These are phyloP conservation scores for Saccharomycopsis sp. DNA, from an alignment of 805 yeast genomes.

Conservation along the genomic window DNA sequence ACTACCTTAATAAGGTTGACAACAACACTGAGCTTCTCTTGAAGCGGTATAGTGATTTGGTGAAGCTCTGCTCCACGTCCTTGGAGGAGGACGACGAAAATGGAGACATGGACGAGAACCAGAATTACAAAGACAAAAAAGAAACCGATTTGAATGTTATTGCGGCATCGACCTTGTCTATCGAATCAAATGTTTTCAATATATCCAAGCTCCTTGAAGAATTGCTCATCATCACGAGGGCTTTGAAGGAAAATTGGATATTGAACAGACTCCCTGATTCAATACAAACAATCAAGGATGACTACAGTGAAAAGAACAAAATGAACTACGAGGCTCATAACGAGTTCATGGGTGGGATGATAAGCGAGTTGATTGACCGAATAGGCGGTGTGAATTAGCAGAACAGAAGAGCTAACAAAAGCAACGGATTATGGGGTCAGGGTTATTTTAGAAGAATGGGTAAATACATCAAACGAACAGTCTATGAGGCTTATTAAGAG, in stretches of 20 bases:
- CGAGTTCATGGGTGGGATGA: slow-evolving; percentile 12
- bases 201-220: slow-evolving; percentile 17
- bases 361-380: slow-evolving; percentile 15
- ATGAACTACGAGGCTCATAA: slow-evolving; percentile 17
- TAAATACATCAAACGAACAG: no score
- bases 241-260: slow-evolving; percentile 19
- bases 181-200: slow-evolving; percentile 16
- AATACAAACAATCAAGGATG: slow-evolving; percentile 12
- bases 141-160: slow-evolving; percentile 14
- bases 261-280: slow-evolving; percentile 18
- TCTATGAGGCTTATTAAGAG: no score
- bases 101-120: not conserved
- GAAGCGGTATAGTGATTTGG: slow-evolving; percentile 13
- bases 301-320: slow-evolving; percentile 16
- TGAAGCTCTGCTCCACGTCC: slow-evolving; percentile 10
- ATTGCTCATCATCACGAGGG: slow-evolving; percentile 15
- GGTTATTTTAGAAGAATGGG: no score
- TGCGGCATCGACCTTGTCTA: slow-evolving; percentile 16
- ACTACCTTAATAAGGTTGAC: slow-evolving; percentile 18
- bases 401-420: not conserved
- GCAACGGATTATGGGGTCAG: no score
- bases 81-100: slow-evolving; percentile 5
- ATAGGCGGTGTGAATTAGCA: not conserved
- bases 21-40: slow-evolving; percentile 17
- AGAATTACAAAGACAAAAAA: not conserved